Evolutionary conservation across 2,329 filamentous ascomycete species (phyloP).

Genomic region (Exutisphaerella laricina): DNA sequence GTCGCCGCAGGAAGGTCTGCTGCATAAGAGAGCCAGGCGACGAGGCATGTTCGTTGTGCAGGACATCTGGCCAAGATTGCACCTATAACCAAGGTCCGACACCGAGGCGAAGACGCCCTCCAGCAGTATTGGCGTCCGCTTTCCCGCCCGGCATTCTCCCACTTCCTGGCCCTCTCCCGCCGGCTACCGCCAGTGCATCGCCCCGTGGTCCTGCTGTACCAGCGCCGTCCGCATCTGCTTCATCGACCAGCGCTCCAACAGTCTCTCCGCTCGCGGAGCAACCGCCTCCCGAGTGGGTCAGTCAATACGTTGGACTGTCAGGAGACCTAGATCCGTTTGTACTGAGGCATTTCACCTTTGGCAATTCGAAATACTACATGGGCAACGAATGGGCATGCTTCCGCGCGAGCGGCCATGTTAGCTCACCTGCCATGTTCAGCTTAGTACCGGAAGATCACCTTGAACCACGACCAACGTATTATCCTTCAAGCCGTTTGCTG

Average conservation of each 20-base stretch:
- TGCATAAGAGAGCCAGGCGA: slow-evolving; percentile 22
- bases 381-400: slow-evolving; percentile 20
- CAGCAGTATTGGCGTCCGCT: too few relatives aligned
- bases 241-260: not conserved
- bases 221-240: not conserved
- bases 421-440: slow-evolving; percentile 15
- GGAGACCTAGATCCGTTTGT: slow-evolving; percentile 22
- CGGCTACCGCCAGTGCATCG: not conserved
- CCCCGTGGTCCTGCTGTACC: not conserved
- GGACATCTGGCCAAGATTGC: slow-evolving; percentile 7
- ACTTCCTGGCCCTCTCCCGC: not conserved
- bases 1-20: slow-evolving; percentile 21
- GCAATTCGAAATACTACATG: slow-evolving; percentile 19
- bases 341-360: slow-evolving; percentile 21
- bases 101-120: slow-evolving; percentile 16
- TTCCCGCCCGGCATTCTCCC: too few relatives aligned
- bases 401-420: slow-evolving; percentile 11
- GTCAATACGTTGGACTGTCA: slow-evolving; percentile 19
- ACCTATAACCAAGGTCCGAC: slow-evolving; percentile 22
- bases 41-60: slow-evolving; percentile 16
- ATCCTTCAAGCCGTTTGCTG: slow-evolving; percentile 18
- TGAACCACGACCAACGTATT: slow-evolving; percentile 15
- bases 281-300: slow-evolving; percentile 15
- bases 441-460: slow-evolving; percentile 16
- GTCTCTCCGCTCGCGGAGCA: not conserved